phyloP scores from a whole-genome alignment of 495 filamentous ascomycete genomes.

The Astrothelium macrocarpum region DNA sequence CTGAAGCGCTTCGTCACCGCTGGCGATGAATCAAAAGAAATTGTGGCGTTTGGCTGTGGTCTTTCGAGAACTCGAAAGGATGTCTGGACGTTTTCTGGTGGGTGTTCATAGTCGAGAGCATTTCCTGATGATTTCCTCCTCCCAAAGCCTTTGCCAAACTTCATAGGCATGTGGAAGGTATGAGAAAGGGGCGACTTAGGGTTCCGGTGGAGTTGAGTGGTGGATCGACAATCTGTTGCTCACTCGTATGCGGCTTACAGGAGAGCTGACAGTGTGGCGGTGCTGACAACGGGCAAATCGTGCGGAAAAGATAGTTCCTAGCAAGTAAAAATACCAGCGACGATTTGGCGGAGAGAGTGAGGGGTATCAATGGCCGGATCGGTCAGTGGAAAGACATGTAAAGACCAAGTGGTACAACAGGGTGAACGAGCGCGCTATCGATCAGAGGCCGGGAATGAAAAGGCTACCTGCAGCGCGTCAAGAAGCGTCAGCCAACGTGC shows the following conservation, averaged over 20 bases:
- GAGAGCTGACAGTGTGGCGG: background rate
- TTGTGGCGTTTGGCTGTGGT: slow-evolving; percentile 8
- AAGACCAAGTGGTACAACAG: background rate
- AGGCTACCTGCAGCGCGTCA: background rate
- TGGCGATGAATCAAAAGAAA: slow-evolving; percentile 8
- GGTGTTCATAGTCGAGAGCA: slow-evolving; percentile 19
- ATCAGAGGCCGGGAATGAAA: slow-evolving; percentile 1
- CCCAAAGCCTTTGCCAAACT: slow-evolving; percentile 17
- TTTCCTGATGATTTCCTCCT: slow-evolving; percentile 26
- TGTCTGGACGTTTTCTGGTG: slow-evolving; percentile 7
- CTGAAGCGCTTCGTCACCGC: slow-evolving; percentile 8
- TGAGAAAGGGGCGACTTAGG: background rate
- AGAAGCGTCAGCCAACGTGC: background rate
- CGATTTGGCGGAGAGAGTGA: background rate
- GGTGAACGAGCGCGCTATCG: background rate
- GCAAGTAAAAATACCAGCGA: background rate
- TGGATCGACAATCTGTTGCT: background rate
- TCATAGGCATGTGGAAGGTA: slow-evolving; percentile 19
- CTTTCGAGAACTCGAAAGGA: slow-evolving; percentile 26
- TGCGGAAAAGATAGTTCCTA: background rate
- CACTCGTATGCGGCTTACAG: background rate
- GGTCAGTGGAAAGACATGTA: background rate
- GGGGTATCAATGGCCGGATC: background rate
- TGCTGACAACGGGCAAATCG: background rate
- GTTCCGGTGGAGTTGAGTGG: background rate